These are phyloP conservation scores for Apiospora hydei DNA, from an alignment of 2,329 filamentous ascomycete genomes.

Conservation along the genomic window DNA sequence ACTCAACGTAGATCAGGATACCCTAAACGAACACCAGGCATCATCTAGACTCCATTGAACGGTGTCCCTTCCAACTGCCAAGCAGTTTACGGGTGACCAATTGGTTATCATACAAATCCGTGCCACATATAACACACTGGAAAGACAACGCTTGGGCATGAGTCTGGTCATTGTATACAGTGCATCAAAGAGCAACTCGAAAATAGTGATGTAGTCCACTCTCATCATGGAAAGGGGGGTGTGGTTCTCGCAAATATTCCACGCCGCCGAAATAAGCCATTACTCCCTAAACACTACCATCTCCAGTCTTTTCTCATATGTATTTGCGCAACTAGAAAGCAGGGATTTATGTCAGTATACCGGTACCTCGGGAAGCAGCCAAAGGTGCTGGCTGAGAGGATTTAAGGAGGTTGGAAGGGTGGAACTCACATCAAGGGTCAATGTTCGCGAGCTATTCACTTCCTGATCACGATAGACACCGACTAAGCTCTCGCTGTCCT, in stretches of 20 bases:
- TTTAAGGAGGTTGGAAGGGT: not conserved
- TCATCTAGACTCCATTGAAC: not conserved
- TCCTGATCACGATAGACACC: slow-evolving; percentile 96
- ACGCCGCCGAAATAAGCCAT: not conserved
- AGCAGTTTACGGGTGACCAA: not conserved
- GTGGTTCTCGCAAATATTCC: not conserved
- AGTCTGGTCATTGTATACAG: slow-evolving; percentile 1
- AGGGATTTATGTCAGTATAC: slow-evolving; percentile 22
- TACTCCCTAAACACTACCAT: not conserved
- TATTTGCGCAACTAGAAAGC: slow-evolving; percentile 26
- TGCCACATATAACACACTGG: not conserved
- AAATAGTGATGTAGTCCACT: slow-evolving; percentile 4
- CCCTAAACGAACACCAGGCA: not conserved
- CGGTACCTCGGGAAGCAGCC: not conserved
- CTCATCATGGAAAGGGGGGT: not conserved
- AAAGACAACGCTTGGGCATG: not conserved
- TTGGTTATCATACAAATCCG: slow-evolving; percentile 3
- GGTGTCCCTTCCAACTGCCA: not conserved
- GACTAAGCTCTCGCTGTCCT: slow-evolving; percentile 94
- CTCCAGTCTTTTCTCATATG: slow-evolving; percentile 17
- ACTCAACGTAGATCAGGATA: slow-evolving; percentile 16
- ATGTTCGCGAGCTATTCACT: slow-evolving; percentile 87
- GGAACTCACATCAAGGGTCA: slow-evolving; percentile 91
- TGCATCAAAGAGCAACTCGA: slow-evolving; percentile 12
- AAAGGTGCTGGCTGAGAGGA: not conserved